Conservation (phyloP, 2,329 filamentous ascomycete species). For the Lasiodiplodia sp. region DNA sequence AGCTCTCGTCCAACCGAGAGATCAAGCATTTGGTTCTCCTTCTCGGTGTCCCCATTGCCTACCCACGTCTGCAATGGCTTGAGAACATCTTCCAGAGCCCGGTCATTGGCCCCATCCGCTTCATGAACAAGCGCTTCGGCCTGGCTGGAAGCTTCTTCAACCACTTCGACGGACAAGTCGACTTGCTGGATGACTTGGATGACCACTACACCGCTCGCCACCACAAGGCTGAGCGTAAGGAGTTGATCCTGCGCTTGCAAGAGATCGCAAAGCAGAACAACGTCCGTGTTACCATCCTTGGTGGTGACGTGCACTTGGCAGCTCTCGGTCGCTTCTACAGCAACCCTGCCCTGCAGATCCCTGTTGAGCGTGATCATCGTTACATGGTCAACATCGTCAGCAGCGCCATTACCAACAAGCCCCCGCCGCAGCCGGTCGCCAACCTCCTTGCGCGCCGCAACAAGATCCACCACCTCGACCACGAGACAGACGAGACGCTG, state of each 20-base stretch:
- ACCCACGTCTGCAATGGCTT: slow-evolving; percentile 86
- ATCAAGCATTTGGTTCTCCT: slow-evolving; percentile 70
- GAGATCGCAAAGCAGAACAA: slow-evolving; percentile 62
- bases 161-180: slow-evolving; percentile 81
- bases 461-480: slow-evolving; percentile 70
- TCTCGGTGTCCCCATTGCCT: slow-evolving; percentile 74
- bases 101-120: slow-evolving; percentile 84
- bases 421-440: slow-evolving; percentile 69
- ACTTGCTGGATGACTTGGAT: slow-evolving; percentile 70
- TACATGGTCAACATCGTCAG: slow-evolving; percentile 72
- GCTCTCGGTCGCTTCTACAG: slow-evolving; percentile 71
- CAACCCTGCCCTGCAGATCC: slow-evolving; percentile 63
- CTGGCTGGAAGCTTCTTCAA: slow-evolving; percentile 88
- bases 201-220: slow-evolving; percentile 86
- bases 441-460: slow-evolving; percentile 69
- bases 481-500: slow-evolving; percentile 69
- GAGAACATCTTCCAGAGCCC: slow-evolving; percentile 91
- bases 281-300: slow-evolving; percentile 67
- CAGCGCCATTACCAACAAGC: slow-evolving; percentile 73
- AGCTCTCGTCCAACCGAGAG: slow-evolving; percentile 60
- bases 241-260: slow-evolving; percentile 72
- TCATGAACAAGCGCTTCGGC: slow-evolving; percentile 90
- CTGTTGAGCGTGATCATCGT: slow-evolving; percentile 65
- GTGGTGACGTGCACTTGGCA: slow-evolving; percentile 70
- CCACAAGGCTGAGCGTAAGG: slow-evolving; percentile 86